Base-by-base conservation (phyloP, 2,329 filamentous ascomycete genomes). In the Gliomastix tumulicola region DNA sequence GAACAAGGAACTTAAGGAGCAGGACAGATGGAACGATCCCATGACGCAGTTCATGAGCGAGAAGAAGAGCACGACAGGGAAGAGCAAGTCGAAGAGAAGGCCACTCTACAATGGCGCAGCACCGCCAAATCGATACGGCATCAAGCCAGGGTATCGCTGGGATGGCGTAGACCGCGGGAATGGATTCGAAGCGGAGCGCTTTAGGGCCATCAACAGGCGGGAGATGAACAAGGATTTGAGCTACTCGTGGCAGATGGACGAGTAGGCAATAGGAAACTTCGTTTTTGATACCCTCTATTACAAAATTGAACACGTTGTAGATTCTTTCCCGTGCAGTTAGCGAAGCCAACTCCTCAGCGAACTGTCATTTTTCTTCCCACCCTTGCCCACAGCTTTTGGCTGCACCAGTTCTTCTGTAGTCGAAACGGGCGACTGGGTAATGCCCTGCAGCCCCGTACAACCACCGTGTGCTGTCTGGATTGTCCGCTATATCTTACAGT, bases 201-300 rank as follows among this genome's bases (percentile, higher is more conserved):
- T 97, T 64, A 88, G 84, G 56, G 86, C 88, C 3, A 68, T 89
- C 46, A 96, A 96, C 57, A 69, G 79, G 47, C 76, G 76, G 47
- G 79, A 81, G 50, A 79, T 88, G 55, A 79, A 84, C 49, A 84
- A 85, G 59, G 82, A 82, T 21, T 60, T 97, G 52, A 81, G 90
- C 50, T 97, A 96, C 60, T 79, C 84, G 21, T 98, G 90, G 92
- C 87, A 96, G 68, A 92, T 94, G 83, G 92, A 96, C 63, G 86
- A 88, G 60, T 92, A 72, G 57, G 41, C 18, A 16, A 25, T 21
- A 19, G n/a, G n/a, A n/a, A n/a, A 30, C 33, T 35, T 27, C 33
- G n/a, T 40, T 36, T 19, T 23, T 25, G 32, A 34, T 36, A 36
- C 34, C 34, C 34, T 18, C 6, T n/a, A n/a, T n/a, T n/a, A n/a